Conservation (phyloP, 2,329 filamentous ascomycete species). For the Blumeria graminis region DNA sequence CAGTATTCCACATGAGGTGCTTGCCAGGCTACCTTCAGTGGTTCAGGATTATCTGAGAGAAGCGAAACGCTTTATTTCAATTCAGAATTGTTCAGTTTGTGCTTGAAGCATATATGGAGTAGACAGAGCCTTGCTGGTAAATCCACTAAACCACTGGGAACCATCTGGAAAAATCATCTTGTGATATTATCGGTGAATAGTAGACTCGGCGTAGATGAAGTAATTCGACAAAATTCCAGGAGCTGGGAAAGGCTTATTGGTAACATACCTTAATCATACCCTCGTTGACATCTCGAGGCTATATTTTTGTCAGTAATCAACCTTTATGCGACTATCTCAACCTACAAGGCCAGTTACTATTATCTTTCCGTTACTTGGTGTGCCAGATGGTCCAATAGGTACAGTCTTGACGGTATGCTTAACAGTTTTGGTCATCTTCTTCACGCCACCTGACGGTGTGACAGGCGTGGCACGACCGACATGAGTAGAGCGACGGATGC, state of each 20-base stretch:
- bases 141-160: constrained; percentile 6
- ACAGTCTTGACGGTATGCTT: constrained; percentile 36
- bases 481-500: constrained; percentile 24
- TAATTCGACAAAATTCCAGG: constrained; percentile 52
- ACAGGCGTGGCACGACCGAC: constrained; percentile 22
- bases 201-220: constrained; percentile 17
- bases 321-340: constrained; percentile 5
- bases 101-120: constrained; percentile 14
- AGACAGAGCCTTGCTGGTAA: constrained; percentile 15
- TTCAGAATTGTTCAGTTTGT: constrained; percentile 15
- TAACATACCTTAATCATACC: constrained; percentile 99
- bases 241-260: constrained; percentile 47
- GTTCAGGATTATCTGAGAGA: constrained; percentile 22
- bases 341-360: constrained; percentile 96
- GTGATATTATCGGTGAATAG: constrained; percentile 10
- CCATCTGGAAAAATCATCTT: constrained; percentile 6
- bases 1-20: constrained; percentile 18
- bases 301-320: constrained; percentile 4
- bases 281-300: constrained; percentile 95
- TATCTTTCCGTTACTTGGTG: constrained; percentile 69
- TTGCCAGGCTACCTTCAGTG: constrained; percentile 27
- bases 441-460: constrained; percentile 67
- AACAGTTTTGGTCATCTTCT: constrained; percentile 39
- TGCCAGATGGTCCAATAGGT: constrained; percentile 36
- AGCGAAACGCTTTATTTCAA: constrained; percentile 34